phyloP scores from a whole-genome alignment of 2,329 filamentous ascomycete species.

The Dactylonectria macrodidyma region DNA sequence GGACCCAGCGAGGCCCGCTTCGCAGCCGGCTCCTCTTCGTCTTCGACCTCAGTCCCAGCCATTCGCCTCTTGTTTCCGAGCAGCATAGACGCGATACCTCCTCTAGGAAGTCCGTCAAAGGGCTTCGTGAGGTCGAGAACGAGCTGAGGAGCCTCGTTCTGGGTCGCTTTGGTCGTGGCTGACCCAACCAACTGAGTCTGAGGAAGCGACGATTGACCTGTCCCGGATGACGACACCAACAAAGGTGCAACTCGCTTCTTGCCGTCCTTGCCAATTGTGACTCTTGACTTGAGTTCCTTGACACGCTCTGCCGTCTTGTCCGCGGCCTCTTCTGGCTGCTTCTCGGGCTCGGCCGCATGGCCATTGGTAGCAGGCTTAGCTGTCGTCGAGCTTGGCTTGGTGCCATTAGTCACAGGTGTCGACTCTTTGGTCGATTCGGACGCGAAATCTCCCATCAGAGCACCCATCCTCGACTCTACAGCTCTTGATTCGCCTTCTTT shows the following conservation, averaged over 20 bases:
- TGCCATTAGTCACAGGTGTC: slow-evolving; percentile 64
- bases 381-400: slow-evolving; percentile 58
- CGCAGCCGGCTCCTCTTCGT: slow-evolving; percentile 72
- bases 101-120: slow-evolving; percentile 92
- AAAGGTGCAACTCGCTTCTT: slow-evolving; percentile 96
- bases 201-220: slow-evolving; percentile 88
- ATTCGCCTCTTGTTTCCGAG: slow-evolving; percentile 95
- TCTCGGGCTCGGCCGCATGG: slow-evolving; percentile 51
- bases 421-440: slow-evolving; percentile 68
- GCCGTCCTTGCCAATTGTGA: slow-evolving; percentile 95
- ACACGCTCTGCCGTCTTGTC: slow-evolving; percentile 70
- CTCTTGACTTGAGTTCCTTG: slow-evolving; percentile 84
- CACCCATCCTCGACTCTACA: slow-evolving; percentile 96
- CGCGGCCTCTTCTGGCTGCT: slow-evolving; percentile 61
- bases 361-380: slow-evolving; percentile 59
- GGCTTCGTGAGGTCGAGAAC: slow-evolving; percentile 93
- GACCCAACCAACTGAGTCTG: slow-evolving; percentile 90
- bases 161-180: slow-evolving; percentile 72
- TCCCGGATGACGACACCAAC: slow-evolving; percentile 90
- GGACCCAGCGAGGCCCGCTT: slow-evolving; percentile 76
- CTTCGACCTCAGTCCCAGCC: slow-evolving; percentile 80
- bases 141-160: slow-evolving; percentile 83
- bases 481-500: slow-evolving; percentile 92
- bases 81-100: slow-evolving; percentile 87
- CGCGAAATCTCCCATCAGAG: slow-evolving; percentile 91